phyloP scores from a whole-genome alignment of 305 asterid genomes.

The Petunia hybrid region DNA sequence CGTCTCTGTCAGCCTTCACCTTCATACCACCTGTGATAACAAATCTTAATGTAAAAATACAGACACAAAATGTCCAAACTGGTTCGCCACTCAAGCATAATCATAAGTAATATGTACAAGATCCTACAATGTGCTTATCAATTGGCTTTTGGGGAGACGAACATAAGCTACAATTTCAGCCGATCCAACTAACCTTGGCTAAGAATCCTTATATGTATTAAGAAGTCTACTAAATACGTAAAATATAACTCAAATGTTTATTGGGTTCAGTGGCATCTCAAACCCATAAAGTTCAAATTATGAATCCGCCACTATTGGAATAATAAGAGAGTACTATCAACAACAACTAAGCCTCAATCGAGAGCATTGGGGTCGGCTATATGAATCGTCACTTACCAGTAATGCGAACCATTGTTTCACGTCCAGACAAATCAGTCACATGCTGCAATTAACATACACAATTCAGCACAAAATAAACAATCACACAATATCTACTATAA shows the following conservation, averaged over 20 bases:
- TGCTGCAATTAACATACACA: constrained; percentile 48
- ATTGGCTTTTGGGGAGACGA: background rate
- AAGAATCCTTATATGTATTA: too few species aligned
- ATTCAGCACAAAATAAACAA: background rate
- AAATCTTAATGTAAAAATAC: background rate
- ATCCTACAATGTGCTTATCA: background rate
- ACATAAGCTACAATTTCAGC: too few species aligned
- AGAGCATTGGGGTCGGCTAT: background rate
- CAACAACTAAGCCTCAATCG: background rate
- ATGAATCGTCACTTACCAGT: constrained; percentile 50
- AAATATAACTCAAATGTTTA: too few species aligned
- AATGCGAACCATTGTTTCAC: constrained; percentile 82
- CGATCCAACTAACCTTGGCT: too few species aligned
- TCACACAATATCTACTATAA: background rate
- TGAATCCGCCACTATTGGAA: background rate
- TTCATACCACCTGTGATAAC: constrained; percentile 48
- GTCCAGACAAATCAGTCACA: constrained; percentile 79
- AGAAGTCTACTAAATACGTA: too few species aligned
- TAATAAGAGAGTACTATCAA: background rate
- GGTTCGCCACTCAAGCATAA: background rate
- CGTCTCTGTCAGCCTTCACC: constrained; percentile 54
- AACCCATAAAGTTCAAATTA: background rate
- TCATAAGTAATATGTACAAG: background rate
- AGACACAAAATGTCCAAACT: background rate
- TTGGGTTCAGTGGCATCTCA: too few species aligned